phyloP scores from a whole-genome alignment of 179 eudicot genomes.

The Silene vulgaris region DNA sequence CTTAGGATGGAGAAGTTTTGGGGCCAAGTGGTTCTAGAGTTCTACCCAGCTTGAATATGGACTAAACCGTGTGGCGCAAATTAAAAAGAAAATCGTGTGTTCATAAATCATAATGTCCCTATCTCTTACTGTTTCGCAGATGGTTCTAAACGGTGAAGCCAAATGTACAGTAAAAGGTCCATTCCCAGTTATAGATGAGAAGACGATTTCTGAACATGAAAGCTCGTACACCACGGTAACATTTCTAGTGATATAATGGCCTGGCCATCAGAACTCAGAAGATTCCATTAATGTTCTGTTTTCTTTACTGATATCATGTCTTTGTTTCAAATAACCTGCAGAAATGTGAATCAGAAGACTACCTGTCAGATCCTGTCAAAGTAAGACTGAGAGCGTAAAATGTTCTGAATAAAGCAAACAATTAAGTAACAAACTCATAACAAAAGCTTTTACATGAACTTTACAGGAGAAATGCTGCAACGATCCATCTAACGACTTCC shows the following conservation, averaged over 20 bases:
- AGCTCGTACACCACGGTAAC: constrained; percentile 32
- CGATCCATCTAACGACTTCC: constrained; percentile 25
- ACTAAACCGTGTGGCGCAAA: no score
- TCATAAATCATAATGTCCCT: not conserved
- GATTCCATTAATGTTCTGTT: not conserved
- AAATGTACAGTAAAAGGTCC: constrained; percentile 48
- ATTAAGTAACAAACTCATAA: not conserved
- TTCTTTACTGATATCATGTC: constrained; percentile 8
- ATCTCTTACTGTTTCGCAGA: constrained; percentile 32
- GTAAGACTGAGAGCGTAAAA: constrained; percentile 13
- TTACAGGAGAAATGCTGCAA: constrained; percentile 37
- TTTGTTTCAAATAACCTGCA: constrained; percentile 18
- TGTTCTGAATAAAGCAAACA: not conserved
- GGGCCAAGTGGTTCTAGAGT: no score
- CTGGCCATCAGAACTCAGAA: not conserved
- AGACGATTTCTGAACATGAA: constrained; percentile 55
- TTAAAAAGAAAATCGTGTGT: not conserved
- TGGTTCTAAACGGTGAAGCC: constrained; percentile 86
- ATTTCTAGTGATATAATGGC: not conserved
- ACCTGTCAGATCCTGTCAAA: constrained; percentile 17
- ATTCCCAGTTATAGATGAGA: constrained; percentile 52
- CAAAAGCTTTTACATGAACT: not conserved
- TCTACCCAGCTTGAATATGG: no score
- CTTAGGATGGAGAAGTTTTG: no score
- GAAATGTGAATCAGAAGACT: constrained; percentile 28